Evolutionary conservation across 2,329 filamentous ascomycete species (phyloP).

Genomic region (Phyllosticta citribraziliensis): DNA sequence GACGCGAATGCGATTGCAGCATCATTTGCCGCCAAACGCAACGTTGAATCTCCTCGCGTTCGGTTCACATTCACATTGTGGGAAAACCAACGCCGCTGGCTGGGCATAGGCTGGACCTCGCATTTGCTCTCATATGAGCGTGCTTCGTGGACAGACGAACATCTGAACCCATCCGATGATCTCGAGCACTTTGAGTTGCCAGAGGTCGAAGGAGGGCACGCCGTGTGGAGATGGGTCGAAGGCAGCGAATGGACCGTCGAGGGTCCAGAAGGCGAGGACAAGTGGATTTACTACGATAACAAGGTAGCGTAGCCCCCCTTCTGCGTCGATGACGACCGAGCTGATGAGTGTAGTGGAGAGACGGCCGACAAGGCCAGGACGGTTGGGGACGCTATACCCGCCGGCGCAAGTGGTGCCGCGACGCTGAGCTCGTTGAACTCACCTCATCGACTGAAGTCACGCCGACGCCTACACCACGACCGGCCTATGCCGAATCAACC

Average conservation of each 20-base stretch:
- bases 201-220: constrained; percentile 53
- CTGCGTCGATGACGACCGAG: background rate
- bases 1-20: constrained; percentile 39
- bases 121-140: constrained; percentile 86
- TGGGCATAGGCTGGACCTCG: constrained; percentile 89
- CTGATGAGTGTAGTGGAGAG: constrained; percentile 60
- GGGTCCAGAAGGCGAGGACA: constrained; percentile 47
- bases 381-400: constrained; percentile 93
- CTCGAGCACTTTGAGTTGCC: constrained; percentile 64
- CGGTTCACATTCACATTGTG: constrained; percentile 95
- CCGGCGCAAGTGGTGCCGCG: constrained; percentile 89
- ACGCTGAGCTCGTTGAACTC: constrained; percentile 85
- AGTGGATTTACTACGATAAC: constrained; percentile 97
- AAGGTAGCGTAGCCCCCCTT: constrained; percentile 50
- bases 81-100: constrained; percentile 92
- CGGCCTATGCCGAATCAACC: background rate
- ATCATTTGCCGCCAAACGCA: constrained; percentile 30
- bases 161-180: constrained; percentile 68
- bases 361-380: constrained; percentile 72
- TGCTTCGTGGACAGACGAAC: constrained; percentile 89
- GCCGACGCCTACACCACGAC: constrained; percentile 30
- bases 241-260: constrained; percentile 81
- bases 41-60: constrained; percentile 58
- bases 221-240: constrained; percentile 73
- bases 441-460: constrained; percentile 36